Percentiles rank a stretch among this genome's conserved stretches.
These are phyloP conservation scores for Sinapis alba DNA, from an alignment of 441 rosid genomes.

Conservation along the genomic window DNA sequence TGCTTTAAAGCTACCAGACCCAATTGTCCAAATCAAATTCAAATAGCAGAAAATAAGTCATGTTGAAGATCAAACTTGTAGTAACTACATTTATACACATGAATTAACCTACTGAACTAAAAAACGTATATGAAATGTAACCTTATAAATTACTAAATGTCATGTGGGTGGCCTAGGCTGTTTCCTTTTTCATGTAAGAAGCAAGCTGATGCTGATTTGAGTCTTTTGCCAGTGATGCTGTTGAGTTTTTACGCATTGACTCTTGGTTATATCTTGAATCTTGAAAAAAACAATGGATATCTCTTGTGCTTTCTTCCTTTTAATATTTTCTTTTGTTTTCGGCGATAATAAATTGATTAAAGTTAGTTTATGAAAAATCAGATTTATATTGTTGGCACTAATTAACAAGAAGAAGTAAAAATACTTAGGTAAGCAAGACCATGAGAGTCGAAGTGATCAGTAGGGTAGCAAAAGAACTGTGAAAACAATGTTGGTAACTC, in stretches of 20 bases:
- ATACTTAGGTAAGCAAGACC: not conserved
- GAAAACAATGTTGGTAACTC: not conserved
- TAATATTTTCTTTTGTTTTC: not conserved
- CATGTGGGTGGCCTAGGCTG: not conserved
- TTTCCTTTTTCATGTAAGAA: not conserved
- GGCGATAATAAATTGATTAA: not conserved
- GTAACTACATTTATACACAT: not conserved
- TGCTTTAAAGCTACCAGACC: not conserved
- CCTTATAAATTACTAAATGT: not conserved
- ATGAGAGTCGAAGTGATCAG: not conserved
- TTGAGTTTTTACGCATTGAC: not conserved
- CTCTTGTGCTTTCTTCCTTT: not conserved
- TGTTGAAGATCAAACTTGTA: not conserved
- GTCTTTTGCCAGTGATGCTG: not conserved
- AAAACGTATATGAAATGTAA: not conserved
- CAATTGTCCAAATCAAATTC: not conserved
- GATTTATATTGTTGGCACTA: not conserved
- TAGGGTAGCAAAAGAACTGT: not conserved
- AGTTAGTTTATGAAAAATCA: not conserved
- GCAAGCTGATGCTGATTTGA: not conserved
- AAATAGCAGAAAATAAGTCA: not conserved
- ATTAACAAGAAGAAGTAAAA: not conserved
- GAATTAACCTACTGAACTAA: not conserved
- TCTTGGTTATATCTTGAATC: not conserved
- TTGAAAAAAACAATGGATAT: not conserved